Evolutionary conservation across 2,329 filamentous ascomycete species (phyloP).

Genomic region (Leptographium lundbergii): DNA sequence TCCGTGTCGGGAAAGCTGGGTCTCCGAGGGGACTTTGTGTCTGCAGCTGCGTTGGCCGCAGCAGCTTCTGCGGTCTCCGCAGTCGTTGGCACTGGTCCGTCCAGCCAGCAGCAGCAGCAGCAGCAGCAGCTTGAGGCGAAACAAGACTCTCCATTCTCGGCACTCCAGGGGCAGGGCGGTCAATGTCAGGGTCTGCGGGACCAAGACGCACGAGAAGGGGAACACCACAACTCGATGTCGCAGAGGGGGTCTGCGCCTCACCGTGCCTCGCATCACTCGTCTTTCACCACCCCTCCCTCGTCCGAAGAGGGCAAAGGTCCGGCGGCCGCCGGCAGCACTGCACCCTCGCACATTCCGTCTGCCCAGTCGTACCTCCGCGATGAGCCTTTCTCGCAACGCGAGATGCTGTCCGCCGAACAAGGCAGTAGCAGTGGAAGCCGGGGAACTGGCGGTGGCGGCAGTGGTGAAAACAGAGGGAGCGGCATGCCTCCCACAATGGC

Average conservation of each 20-base stretch:
- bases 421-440: neutral
- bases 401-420: slow-evolving; percentile 7
- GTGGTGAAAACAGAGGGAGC: neutral
- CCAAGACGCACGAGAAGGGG: slow-evolving; percentile 38
- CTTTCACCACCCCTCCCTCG: slow-evolving; percentile 13
- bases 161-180: slow-evolving; percentile 18
- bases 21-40: neutral
- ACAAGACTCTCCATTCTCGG: neutral
- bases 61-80: neutral
- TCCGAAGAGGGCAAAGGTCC: neutral
- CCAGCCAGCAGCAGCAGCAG: neutral
- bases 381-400: slow-evolving; percentile 3
- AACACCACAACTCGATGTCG: slow-evolving; percentile 50
- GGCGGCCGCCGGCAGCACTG: slow-evolving; percentile 5
- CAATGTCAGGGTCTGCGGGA: slow-evolving; percentile 45
- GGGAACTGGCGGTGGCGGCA: neutral
- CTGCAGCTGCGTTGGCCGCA: neutral
- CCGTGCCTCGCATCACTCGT: slow-evolving; percentile 35
- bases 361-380: slow-evolving; percentile 5
- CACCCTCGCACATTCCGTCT: slow-evolving; percentile 14
- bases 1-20: neutral
- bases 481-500: neutral
- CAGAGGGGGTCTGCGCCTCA: slow-evolving; percentile 45
- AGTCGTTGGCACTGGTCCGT: neutral
- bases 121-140: neutral